Conservation (phyloP, 768 basidiomycete genomes). For the Leccinum longicurvipes region DNA sequence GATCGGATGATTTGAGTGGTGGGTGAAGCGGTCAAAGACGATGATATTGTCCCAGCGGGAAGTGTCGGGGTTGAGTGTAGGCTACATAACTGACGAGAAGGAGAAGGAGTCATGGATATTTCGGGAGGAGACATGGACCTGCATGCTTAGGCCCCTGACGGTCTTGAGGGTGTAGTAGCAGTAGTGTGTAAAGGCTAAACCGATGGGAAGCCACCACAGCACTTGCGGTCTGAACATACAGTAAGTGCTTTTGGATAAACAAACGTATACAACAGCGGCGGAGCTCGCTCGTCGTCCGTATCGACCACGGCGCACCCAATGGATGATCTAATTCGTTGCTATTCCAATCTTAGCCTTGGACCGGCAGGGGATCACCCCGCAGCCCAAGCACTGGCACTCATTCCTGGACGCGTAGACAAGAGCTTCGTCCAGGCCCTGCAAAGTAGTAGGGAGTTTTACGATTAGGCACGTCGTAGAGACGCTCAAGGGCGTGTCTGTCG, state of each 20-base stretch:
- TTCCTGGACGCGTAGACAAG: conserved; percentile 85
- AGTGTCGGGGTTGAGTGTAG: conserved; percentile 71
- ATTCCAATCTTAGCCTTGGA: background rate
- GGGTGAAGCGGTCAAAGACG: conserved; percentile 54
- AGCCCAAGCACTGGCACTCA: background rate
- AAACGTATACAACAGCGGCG: too few species aligned
- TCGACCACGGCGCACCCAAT: too few species aligned
- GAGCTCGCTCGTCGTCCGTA: background rate
- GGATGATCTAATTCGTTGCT: too few species aligned
- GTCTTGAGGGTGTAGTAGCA: conserved; percentile 51
- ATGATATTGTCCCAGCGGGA: conserved; percentile 60
- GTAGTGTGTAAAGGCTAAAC: conserved; percentile 45
- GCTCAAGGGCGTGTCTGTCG: conserved; percentile 89
- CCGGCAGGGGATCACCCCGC: too few species aligned
- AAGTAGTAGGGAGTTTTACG: conserved; percentile 82
- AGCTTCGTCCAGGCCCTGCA: conserved; percentile 75
- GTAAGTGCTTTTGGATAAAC: background rate
- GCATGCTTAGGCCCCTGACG: conserved; percentile 68
- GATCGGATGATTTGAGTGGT: conserved; percentile 36
- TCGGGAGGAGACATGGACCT: conserved; percentile 41
- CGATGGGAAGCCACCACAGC: conserved; percentile 59
- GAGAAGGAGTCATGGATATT: background rate
- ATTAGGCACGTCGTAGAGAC: conserved; percentile 85
- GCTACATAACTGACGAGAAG: conserved; percentile 47
- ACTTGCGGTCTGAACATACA: conserved; percentile 12